phyloP scores from a whole-genome alignment of 1,284 basidiomycete species.

The Leucocoprinus gongylophorus region DNA sequence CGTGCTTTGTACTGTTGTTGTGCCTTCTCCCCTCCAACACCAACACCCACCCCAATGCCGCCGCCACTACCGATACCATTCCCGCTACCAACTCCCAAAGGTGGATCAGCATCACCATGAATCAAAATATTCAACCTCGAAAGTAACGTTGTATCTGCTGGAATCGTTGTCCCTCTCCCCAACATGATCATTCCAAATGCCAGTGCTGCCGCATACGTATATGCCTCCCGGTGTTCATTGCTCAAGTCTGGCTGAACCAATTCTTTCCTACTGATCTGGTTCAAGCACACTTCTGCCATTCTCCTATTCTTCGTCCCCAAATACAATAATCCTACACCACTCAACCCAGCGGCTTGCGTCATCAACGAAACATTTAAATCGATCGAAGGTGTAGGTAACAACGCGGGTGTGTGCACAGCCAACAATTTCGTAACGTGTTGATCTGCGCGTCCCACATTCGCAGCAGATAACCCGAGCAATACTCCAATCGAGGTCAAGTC shows the following conservation, averaged over 20 bases:
- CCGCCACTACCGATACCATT: no score
- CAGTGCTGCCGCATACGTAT: slow-evolving; percentile 83
- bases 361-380: slow-evolving; percentile 87
- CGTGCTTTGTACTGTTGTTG: slow-evolving; percentile 27
- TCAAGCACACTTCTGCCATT: slow-evolving; percentile 88
- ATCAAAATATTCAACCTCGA: slow-evolving; percentile 63
- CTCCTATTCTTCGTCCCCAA: slow-evolving; percentile 82
- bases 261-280: slow-evolving; percentile 75
- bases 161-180: slow-evolving; percentile 72
- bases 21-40: background rate
- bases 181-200: slow-evolving; percentile 96
- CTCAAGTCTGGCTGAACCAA: slow-evolving; percentile 76
- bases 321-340: slow-evolving; percentile 88
- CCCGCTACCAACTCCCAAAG: slow-evolving; percentile 17
- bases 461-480: slow-evolving; percentile 85
- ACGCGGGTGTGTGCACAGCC: slow-evolving; percentile 87
- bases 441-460: slow-evolving; percentile 86
- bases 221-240: slow-evolving; percentile 85
- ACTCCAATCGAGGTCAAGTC: slow-evolving; percentile 92
- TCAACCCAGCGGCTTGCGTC: slow-evolving; percentile 85
- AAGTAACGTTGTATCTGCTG: slow-evolving; percentile 68
- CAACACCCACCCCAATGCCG: background rate
- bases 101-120: slow-evolving; percentile 54
- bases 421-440: slow-evolving; percentile 85
- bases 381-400: slow-evolving; percentile 81